A percentile compares a stretch with the other conserved stretches of the same genome.
Evolutionary conservation across 2,329 filamentous ascomycete genomes (phyloP).

Genomic region (Incumbomyces lentus): DNA sequence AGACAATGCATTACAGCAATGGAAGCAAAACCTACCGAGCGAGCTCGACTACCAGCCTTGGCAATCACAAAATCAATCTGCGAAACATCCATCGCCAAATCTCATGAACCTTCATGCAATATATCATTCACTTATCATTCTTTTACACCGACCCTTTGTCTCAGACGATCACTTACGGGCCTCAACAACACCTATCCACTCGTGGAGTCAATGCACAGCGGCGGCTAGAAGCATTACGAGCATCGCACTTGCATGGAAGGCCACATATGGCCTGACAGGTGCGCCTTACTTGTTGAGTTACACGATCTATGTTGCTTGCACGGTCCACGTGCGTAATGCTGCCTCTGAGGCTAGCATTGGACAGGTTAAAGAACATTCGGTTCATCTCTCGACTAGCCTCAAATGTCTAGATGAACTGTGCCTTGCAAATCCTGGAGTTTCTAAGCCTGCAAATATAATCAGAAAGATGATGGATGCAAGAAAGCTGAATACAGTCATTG

Average conservation of each 20-base stretch:
- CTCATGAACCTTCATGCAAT: background rate
- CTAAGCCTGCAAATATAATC: too few species aligned
- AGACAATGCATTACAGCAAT: background rate
- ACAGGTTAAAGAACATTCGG: too few species aligned
- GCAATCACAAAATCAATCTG: background rate
- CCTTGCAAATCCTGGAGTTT: too few species aligned
- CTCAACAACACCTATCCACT: background rate
- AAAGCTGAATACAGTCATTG: too few species aligned
- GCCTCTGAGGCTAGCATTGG: conserved; percentile 24
- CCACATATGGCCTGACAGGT: background rate
- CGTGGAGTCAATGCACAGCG: background rate
- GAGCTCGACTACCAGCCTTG: conserved; percentile 6
- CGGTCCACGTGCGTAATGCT: conserved; percentile 43
- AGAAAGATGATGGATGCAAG: too few species aligned
- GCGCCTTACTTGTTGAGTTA: conserved; percentile 34
- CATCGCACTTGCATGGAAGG: background rate
- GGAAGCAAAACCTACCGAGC: background rate
- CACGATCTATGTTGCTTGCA: conserved; percentile 45
- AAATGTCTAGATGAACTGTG: too few species aligned
- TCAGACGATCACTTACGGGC: conserved; percentile 2
- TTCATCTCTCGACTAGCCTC: too few species aligned
- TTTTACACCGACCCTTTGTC: background rate
- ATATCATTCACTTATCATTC: background rate
- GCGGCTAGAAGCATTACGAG: conserved; percentile 4
- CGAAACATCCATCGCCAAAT: background rate